Conservation (phyloP, 768 basidiomycete genomes). For the Phlebiopsis gigantea region DNA sequence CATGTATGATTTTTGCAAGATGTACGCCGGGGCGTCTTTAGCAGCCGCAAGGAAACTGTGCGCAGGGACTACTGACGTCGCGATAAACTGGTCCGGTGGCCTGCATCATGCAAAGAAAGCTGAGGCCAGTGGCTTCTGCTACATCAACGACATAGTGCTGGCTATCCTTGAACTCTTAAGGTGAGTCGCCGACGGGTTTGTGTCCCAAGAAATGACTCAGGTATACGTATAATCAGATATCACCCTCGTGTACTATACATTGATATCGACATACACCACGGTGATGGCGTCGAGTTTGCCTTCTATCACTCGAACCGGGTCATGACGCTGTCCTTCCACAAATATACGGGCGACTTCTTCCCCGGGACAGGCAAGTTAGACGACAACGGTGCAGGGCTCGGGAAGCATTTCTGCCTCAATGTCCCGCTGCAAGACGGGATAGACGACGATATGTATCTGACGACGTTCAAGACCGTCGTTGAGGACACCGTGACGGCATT, state of each 20-base stretch:
- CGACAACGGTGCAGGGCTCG: slow-evolving; percentile 82
- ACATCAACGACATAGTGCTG: slow-evolving; percentile 94
- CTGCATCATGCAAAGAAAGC: slow-evolving; percentile 97
- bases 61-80: slow-evolving; percentile 86
- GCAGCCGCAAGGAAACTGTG: slow-evolving; percentile 87
- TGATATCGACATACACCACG: slow-evolving; percentile 99
- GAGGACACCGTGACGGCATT: slow-evolving; percentile 90
- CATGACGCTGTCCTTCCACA: slow-evolving; percentile 98
- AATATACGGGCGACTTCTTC: slow-evolving; percentile 98
- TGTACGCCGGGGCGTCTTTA: slow-evolving; percentile 90
- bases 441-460: slow-evolving; percentile 95
- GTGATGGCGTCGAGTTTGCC: slow-evolving; percentile 96
- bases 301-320: slow-evolving; percentile 99
- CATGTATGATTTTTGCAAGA: slow-evolving; percentile 89
- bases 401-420: slow-evolving; percentile 94
- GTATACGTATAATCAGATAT: slow-evolving; percentile 45
- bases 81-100: slow-evolving; percentile 98
- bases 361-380: slow-evolving; percentile 95
- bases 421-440: slow-evolving; percentile 94
- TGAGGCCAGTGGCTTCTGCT: slow-evolving; percentile 98
- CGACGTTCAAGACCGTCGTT: slow-evolving; percentile 93
- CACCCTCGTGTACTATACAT: slow-evolving; percentile 95
- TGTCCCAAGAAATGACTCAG: background rate
- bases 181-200: slow-evolving; percentile 12
- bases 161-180: slow-evolving; percentile 86